These are phyloP conservation scores for Epichloe typhina DNA, from an alignment of 2,329 filamentous ascomycete genomes.

Conservation along the genomic window DNA sequence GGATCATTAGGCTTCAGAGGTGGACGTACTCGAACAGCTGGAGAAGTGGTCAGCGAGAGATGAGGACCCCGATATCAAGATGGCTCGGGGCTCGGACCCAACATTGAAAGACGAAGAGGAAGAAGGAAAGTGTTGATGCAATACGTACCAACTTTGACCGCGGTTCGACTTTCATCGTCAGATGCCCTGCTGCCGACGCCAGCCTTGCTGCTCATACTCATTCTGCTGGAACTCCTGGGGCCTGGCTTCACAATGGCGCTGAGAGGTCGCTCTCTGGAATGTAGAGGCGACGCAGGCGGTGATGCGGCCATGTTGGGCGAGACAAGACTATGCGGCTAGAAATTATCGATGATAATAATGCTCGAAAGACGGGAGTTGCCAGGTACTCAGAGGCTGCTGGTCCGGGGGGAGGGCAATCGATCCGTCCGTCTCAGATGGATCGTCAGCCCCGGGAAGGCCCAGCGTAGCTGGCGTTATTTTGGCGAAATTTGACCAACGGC, in stretches of 20 bases:
- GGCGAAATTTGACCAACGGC: background rate
- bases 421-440: slow-evolving; percentile 1
- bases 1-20: slow-evolving; percentile 73
- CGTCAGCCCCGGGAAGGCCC: slow-evolving; percentile 3
- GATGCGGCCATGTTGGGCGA: slow-evolving; percentile 47
- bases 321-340: background rate
- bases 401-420: background rate
- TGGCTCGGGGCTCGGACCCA: no score
- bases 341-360: background rate
- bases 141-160: slow-evolving; percentile 84
- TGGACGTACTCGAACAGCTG: slow-evolving; percentile 87
- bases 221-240: slow-evolving; percentile 63
- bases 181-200: slow-evolving; percentile 68
- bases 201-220: slow-evolving; percentile 73
- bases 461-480: slow-evolving; percentile 3
- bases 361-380: background rate
- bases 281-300: slow-evolving; percentile 53
- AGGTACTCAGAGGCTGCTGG: background rate
- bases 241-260: slow-evolving; percentile 69
- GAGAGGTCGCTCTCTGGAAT: slow-evolving; percentile 53
- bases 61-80: background rate
- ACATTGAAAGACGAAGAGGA: background rate
- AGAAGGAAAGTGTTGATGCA: background rate
- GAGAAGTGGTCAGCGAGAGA: background rate
- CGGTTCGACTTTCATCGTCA: slow-evolving; percentile 80